Conservation (phyloP, 495 filamentous ascomycete species). For the Trichocladium uniseriatum region DNA sequence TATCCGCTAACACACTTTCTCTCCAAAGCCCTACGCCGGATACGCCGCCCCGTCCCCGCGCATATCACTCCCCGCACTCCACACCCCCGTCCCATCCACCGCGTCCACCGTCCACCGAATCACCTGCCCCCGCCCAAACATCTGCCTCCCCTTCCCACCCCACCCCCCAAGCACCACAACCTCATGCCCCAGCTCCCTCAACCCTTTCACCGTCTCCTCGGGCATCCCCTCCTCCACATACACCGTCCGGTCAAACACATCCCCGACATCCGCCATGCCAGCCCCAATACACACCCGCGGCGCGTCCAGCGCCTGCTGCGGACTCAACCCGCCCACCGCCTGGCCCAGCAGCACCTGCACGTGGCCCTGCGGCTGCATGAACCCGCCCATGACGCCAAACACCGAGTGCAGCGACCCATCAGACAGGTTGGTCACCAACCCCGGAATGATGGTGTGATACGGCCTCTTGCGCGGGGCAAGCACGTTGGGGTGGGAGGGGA, state of each 20-base stretch:
- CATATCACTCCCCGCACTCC: slow-evolving; percentile 77
- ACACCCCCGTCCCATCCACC: slow-evolving; percentile 60
- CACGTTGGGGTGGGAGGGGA: slow-evolving; percentile 59
- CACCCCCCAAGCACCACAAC: slow-evolving; percentile 59
- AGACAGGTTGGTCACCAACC: slow-evolving; percentile 66
- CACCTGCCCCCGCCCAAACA: slow-evolving; percentile 89
- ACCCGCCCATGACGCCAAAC: slow-evolving; percentile 95
- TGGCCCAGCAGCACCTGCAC: slow-evolving; percentile 91
- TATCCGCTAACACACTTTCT: background rate
- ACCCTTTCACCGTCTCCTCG: slow-evolving; percentile 52
- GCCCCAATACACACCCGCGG: slow-evolving; percentile 78
- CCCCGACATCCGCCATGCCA: slow-evolving; percentile 46
- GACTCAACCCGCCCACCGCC: slow-evolving; percentile 71
- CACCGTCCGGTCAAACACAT: slow-evolving; percentile 39
- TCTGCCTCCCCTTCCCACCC: slow-evolving; percentile 53
- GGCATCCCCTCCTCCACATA: slow-evolving; percentile 81
- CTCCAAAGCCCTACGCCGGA: slow-evolving; percentile 37
- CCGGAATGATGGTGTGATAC: slow-evolving; percentile 97
- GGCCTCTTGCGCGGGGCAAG: slow-evolving; percentile 78
- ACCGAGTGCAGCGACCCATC: slow-evolving; percentile 71
- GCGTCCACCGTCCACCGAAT: slow-evolving; percentile 59
- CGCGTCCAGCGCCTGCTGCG: slow-evolving; percentile 84
- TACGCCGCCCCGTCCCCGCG: slow-evolving; percentile 81
- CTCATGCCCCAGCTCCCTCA: slow-evolving; percentile 63
- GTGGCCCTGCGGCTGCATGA: slow-evolving; percentile 98